Evolutionary conservation across 352 stramenopile species (phyloP).

Genomic region (Globisporangium splendens): DNA sequence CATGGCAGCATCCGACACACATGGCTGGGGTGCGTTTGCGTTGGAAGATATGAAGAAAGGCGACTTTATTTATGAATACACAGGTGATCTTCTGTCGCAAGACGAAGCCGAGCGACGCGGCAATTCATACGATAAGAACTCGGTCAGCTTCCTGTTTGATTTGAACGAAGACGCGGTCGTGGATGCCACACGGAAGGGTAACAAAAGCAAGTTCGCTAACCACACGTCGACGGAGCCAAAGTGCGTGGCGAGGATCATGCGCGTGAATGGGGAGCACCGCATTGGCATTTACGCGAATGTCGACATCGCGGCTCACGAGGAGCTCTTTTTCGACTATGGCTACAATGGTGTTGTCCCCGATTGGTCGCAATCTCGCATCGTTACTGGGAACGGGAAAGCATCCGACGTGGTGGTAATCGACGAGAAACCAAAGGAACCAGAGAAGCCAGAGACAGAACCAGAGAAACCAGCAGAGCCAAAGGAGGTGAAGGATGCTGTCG

Average conservation of each 20-base stretch:
- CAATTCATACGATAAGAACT: slow-evolving; percentile 88
- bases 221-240: slow-evolving; percentile 80
- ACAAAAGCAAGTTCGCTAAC: slow-evolving; percentile 95
- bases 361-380: slow-evolving; percentile 70
- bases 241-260: slow-evolving; percentile 83
- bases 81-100: slow-evolving; percentile 90
- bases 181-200: slow-evolving; percentile 93
- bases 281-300: slow-evolving; percentile 93
- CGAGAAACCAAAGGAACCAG: slow-evolving; percentile 2
- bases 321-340: slow-evolving; percentile 85
- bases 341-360: slow-evolving; percentile 80
- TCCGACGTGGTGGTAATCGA: not conserved
- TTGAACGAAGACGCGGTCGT: slow-evolving; percentile 91
- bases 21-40: slow-evolving; percentile 76
- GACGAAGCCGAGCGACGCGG: slow-evolving; percentile 83
- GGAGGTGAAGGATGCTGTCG: too few species aligned
- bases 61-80: slow-evolving; percentile 86
- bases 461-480: too few species aligned
- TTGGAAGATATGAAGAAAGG: slow-evolving; percentile 45
- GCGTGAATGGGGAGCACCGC: slow-evolving; percentile 90
- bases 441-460: too few species aligned
- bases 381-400: slow-evolving; percentile 10
- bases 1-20: slow-evolving; percentile 54
- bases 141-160: slow-evolving; percentile 94
- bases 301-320: slow-evolving; percentile 83